These are phyloP conservation scores for Diaporthe velutina DNA, from an alignment of 2,329 filamentous ascomycete species.

Conservation along the genomic window DNA sequence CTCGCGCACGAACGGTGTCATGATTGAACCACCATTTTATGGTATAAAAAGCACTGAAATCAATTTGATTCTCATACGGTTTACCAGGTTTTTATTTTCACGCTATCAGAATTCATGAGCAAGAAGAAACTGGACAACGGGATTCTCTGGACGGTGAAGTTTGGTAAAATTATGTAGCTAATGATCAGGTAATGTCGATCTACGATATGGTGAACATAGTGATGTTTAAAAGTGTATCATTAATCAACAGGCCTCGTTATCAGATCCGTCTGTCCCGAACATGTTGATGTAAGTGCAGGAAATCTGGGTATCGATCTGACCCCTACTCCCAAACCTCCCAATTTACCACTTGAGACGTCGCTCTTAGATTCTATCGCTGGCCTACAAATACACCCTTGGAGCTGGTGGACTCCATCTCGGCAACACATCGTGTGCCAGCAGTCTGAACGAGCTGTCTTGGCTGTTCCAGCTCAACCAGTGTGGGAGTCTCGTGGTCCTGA, in stretches of 20 bases:
- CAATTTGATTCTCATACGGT: background rate
- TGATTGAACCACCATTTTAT: background rate
- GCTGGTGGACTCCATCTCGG: background rate
- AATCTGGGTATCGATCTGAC: background rate
- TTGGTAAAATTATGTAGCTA: background rate
- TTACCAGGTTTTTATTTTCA: background rate
- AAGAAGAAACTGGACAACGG: background rate
- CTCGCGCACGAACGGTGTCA: background rate
- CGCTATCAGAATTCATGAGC: background rate
- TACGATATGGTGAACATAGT: background rate
- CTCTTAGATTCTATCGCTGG: background rate
- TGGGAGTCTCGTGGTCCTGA: background rate
- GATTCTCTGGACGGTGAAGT: background rate
- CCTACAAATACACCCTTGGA: background rate
- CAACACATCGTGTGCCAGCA: background rate
- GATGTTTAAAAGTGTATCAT: background rate
- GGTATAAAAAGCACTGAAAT: background rate
- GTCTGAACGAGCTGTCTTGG: background rate
- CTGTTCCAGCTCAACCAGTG: background rate
- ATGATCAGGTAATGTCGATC: background rate
- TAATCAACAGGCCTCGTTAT: background rate
- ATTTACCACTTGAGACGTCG: background rate
- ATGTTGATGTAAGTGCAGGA: background rate
- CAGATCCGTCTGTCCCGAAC: background rate
- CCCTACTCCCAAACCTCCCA: background rate